Base-by-base conservation (phyloP, 495 filamentous ascomycete genomes). In the Aspergillus indologenus region DNA sequence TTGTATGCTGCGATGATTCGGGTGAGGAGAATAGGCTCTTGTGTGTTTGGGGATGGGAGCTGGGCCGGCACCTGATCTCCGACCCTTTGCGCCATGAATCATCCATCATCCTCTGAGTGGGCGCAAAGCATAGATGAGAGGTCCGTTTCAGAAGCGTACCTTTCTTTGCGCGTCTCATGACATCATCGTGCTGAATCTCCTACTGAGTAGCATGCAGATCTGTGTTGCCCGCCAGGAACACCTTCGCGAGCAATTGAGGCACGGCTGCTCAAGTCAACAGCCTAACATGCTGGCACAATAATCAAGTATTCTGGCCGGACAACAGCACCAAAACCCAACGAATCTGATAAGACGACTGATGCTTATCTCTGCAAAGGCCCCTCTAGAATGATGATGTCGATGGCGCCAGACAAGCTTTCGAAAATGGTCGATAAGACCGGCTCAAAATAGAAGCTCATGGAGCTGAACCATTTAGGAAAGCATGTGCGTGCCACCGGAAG, bases 331-430 rank as follows among this genome's bases (percentile, higher is more conserved):
- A 4, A 29, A 21, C 11, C 21, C 15, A 50, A 23, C 24, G 46
- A 3, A 12, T 22, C 11, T 17, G 20, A 50, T 23, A 50, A 21
- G 46, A 1, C 47, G 20, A 15, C 26, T 17, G 21, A 23, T 7
- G 9, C 22, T 29, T n/a, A 8, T 29, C 5, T 2, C 14, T 51
- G 48, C 15, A 50, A n/a, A 50, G 26, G 9, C 4, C 26, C 34
- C 12, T 14, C 34, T 31, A 29, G 14, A 29, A 15, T 22, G 14
- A 29, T 51, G 48, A 51, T 51, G 23, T 51, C 48, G 48, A 29
- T 51, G 48, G 48, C 48, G 21, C 15, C 15, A 21, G 48, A 31
- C 48, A 51, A 51, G 48, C 48, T 51, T 24, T 50, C n/a, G 48
- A 31, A 11, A 11, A 40, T 14, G 34, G 12, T 15, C 12, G 34